Percentiles rank a stretch among this genome's conserved stretches.
Conservation (phyloP, 306 rosid species). For the Dalbergia oliveri region DNA sequence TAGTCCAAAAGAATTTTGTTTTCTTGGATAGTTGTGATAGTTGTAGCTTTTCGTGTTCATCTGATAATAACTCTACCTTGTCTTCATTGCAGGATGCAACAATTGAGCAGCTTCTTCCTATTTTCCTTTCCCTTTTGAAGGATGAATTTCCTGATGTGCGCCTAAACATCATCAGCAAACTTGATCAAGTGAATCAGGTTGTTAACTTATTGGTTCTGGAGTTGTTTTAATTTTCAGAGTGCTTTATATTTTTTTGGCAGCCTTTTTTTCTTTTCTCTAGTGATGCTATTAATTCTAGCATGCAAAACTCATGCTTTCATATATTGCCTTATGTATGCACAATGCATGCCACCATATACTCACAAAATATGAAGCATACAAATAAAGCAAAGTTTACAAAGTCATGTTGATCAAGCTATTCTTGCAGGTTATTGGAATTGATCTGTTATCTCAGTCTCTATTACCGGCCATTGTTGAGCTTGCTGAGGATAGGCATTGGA, state of each 20-base stretch:
- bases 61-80: conserved; percentile 43
- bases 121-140: conserved; percentile 94
- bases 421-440: conserved; percentile 94
- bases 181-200: conserved; percentile 99
- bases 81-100: conserved; percentile 87
- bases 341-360: neutral
- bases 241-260: conserved; percentile 16
- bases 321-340: neutral
- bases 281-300: conserved; percentile 12
- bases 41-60: conserved; percentile 18
- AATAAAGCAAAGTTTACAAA: conserved; percentile 13
- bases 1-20: neutral
- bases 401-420: conserved; percentile 37
- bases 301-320: conserved; percentile 19
- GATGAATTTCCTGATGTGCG: conserved; percentile 99
- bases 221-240: conserved; percentile 32
- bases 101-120: conserved; percentile 96
- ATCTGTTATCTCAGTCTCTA: conserved; percentile 91
- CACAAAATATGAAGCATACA: neutral
- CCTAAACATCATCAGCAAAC: conserved; percentile 96
- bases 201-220: conserved; percentile 26
- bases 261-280: conserved; percentile 3
- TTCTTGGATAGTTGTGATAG: neutral
- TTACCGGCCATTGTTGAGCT: conserved; percentile 99
- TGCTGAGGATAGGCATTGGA: conserved; percentile 99